Percentiles rank a stretch among this genome's conserved stretches.
Conservation (phyloP, 768 basidiomycete species). For the Boletellus sp. region DNA sequence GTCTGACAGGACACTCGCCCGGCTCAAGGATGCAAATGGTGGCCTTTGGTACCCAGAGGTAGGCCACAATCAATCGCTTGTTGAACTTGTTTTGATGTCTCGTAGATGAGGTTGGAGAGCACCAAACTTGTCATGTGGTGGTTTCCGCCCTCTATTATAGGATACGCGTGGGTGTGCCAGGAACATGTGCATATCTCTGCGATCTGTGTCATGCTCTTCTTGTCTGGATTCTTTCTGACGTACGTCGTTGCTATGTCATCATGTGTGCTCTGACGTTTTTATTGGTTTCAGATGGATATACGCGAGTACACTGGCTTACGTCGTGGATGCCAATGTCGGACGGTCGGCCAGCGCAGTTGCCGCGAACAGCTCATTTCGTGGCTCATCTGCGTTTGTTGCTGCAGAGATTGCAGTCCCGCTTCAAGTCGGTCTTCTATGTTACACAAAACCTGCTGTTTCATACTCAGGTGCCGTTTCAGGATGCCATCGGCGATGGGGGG, state of each 20-base stretch:
- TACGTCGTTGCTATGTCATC: conserved; percentile 32
- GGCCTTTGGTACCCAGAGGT: conserved; percentile 65
- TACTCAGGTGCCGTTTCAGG: conserved; percentile 32
- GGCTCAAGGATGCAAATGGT: conserved; percentile 45
- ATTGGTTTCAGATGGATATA: conserved; percentile 61
- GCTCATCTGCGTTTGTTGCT: conserved; percentile 62
- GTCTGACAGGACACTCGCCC: conserved; percentile 47
- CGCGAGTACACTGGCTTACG: conserved; percentile 73
- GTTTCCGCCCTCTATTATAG: conserved; percentile 57
- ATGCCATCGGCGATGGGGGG: conserved; percentile 76
- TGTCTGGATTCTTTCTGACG: conserved; percentile 72
- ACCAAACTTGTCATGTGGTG: conserved; percentile 51
- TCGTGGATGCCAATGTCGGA: conserved; percentile 85
- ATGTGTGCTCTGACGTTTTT: neutral
- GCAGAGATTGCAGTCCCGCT: conserved; percentile 76
- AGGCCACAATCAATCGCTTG: conserved; percentile 7
- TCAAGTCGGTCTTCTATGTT: conserved; percentile 32
- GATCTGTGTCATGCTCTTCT: conserved; percentile 70
- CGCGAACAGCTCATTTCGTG: conserved; percentile 72
- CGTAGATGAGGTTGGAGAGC: conserved; percentile 71
- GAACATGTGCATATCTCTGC: conserved; percentile 62
- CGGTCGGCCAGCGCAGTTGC: conserved; percentile 76
- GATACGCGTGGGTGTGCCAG: conserved; percentile 75
- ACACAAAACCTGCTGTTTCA: neutral
- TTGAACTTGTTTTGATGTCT: neutral